These are phyloP conservation scores for Vachellia collinsii DNA, from an alignment of 306 rosid species.

Conservation along the genomic window DNA sequence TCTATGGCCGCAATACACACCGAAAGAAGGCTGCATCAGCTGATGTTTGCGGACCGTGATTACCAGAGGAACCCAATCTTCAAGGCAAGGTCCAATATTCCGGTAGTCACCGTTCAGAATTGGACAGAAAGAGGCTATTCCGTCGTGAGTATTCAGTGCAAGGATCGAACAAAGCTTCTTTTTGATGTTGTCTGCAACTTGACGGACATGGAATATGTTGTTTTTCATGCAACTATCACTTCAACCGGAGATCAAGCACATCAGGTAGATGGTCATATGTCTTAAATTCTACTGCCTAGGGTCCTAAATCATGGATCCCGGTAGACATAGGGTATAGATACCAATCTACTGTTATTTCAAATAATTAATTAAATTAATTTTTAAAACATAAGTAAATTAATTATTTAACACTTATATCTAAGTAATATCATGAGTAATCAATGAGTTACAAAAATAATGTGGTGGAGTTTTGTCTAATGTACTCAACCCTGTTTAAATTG, in stretches of 20 bases:
- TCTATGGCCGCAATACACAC: conserved; percentile 68
- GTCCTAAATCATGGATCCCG: too few relatives aligned
- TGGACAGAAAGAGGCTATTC: conserved; percentile 88
- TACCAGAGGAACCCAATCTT: conserved; percentile 74
- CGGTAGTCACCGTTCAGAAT: conserved; percentile 73
- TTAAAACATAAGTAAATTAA: too few relatives aligned
- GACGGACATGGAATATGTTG: conserved; percentile 93
- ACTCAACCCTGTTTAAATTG: conserved; percentile 12
- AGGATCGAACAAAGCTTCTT: conserved; percentile 78
- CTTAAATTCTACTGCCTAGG: not conserved
- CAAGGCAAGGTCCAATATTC: conserved; percentile 45
- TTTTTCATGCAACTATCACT: conserved; percentile 84
- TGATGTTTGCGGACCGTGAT: conserved; percentile 92
- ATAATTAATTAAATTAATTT: too few relatives aligned
- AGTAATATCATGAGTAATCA: too few relatives aligned
- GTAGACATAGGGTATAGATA: too few relatives aligned
- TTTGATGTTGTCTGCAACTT: conserved; percentile 85
- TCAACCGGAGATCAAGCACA: conserved; percentile 58
- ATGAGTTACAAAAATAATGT: too few relatives aligned
- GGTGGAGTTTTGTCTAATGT: not conserved
- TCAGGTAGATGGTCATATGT: conserved; percentile 54
- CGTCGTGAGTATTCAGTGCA: conserved; percentile 80
- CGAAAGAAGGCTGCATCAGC: conserved; percentile 89
- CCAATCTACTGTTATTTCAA: too few relatives aligned
- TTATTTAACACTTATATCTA: too few relatives aligned